Evolutionary conservation across 2,329 filamentous ascomycete species (phyloP), one percentile per base, ranked within the genome.

Genomic region (Aspergillus quadricinctus): DNA sequence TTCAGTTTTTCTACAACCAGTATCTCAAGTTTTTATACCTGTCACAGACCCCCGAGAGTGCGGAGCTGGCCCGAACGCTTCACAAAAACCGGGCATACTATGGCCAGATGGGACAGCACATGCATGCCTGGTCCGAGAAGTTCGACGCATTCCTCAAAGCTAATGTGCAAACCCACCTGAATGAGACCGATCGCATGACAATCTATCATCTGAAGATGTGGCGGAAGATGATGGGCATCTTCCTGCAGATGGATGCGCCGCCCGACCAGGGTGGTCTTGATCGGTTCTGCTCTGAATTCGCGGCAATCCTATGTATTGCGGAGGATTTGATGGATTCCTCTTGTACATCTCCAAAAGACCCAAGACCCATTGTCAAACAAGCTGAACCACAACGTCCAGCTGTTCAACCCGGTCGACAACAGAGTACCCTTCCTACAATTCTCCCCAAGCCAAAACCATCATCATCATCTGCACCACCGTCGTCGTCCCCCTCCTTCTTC

Each of bases 401-500:
- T 19, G 31, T 6, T 5, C 31, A 37, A 17, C 14, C 31, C 17
- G 5, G 2, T 7, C 19, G 11, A 2, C 17, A 8, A 29, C 31
- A 50, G 10, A 37, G 8, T 7, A 40, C 49, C 23, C 35, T 23
- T 43, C 25, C 37, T 31, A 19, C 14, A 48, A 57, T 27, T 56
- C 56, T 27, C 29, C 50, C 54, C 51, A 57, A 52, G 10, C 53
- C 61, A 4, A 55, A 57, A 9, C 50, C 49, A n/a, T 43, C 52
- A 3, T 51, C 54, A 10, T 52, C 49, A 21, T 46, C 52, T 3
- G 49, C 54, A 3, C 45, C 56, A 9, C 45, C 52, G 2, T 51
- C 54, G 1, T 43, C 57, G 4, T 52, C 55, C 2, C 43, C 57
- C 7, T 58, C 55, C 6, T 55, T 51, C 61, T 88, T 88, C 68